Evolutionary conservation across 2,329 filamentous ascomycete species (phyloP).

Genomic region (Pseudogymnoascus sp.): DNA sequence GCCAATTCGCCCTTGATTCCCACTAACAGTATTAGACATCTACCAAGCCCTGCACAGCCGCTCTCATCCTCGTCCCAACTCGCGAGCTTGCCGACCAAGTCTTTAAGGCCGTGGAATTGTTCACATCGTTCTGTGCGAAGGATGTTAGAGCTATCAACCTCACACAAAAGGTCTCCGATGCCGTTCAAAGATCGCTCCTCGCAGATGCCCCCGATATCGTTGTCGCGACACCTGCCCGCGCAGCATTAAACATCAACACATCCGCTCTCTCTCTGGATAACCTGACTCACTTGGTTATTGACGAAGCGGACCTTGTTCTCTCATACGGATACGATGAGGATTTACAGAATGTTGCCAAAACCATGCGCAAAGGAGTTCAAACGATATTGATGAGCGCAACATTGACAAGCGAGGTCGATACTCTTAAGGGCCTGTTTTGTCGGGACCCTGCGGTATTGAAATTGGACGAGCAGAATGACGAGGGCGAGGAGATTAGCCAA

Average conservation of each 20-base stretch:
- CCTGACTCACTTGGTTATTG: constrained; percentile 69
- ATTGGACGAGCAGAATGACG: constrained; percentile 71
- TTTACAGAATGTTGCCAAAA: constrained; percentile 66
- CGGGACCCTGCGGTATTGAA: constrained; percentile 70
- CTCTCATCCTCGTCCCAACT: constrained; percentile 88
- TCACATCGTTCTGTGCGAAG: constrained; percentile 77
- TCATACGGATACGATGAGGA: constrained; percentile 94
- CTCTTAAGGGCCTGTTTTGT: constrained; percentile 77
- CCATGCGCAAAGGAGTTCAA: constrained; percentile 77
- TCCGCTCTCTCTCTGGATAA: constrained; percentile 61
- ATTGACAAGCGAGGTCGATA: constrained; percentile 77
- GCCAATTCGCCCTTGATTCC: neutral
- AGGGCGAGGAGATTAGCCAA: constrained; percentile 70
- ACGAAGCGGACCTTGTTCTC: constrained; percentile 88
- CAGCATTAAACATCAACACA: constrained; percentile 66
- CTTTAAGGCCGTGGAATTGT: constrained; percentile 64
- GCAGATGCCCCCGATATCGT: constrained; percentile 82
- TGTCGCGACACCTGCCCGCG: constrained; percentile 81
- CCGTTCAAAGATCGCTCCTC: constrained; percentile 78
- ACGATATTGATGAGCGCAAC: constrained; percentile 93
- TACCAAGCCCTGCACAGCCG: constrained; percentile 49
- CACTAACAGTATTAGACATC: constrained; percentile 34
- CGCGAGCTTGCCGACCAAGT: constrained; percentile 92
- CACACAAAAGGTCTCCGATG: constrained; percentile 81
- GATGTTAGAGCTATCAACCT: constrained; percentile 77